A percentile compares a stretch with the other conserved stretches of the same genome.
Evolutionary conservation across 345 rosid genomes (phyloP).

Genomic region (Brassica nigra): DNA sequence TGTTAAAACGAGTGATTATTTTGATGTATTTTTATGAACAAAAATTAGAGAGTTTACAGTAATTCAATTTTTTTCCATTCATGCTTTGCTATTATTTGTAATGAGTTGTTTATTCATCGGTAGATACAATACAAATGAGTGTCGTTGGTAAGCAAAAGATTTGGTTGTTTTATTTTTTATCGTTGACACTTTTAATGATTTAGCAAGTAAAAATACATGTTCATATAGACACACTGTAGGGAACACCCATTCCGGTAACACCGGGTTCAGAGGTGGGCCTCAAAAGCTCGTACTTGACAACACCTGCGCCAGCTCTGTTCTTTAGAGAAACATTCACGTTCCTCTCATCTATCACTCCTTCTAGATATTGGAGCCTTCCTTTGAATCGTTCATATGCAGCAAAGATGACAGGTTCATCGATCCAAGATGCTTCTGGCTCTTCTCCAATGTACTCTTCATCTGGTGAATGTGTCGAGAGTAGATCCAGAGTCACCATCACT

Average conservation of each 20-base stretch:
- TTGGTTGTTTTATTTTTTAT: not conserved
- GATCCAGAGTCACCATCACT: slow-evolving; percentile 43
- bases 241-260: slow-evolving; percentile 41
- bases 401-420: slow-evolving; percentile 19
- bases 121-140: too few relatives aligned
- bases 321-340: slow-evolving; percentile 33
- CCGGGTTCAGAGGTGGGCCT: slow-evolving; percentile 33
- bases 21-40: too few relatives aligned
- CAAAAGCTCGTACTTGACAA: slow-evolving; percentile 43
- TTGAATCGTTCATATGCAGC: slow-evolving; percentile 37
- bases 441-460: slow-evolving; percentile 47
- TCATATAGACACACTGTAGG: slow-evolving; percentile 37
- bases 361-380: slow-evolving; percentile 36
- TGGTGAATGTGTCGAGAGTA: slow-evolving; percentile 40
- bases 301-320: slow-evolving; percentile 44
- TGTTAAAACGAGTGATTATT: too few relatives aligned
- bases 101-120: too few relatives aligned
- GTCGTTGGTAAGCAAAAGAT: too few relatives aligned
- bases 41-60: too few relatives aligned
- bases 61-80: too few relatives aligned
- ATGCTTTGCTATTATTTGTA: too few relatives aligned
- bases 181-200: not conserved
- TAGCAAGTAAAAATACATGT: not conserved
- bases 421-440: slow-evolving; percentile 30
- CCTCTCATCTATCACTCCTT: slow-evolving; percentile 41